Evolutionary conservation across 2,329 filamentous ascomycete species (phyloP), one percentile per base, ranked within the genome.

Genomic region (Beauveria varroae): DNA sequence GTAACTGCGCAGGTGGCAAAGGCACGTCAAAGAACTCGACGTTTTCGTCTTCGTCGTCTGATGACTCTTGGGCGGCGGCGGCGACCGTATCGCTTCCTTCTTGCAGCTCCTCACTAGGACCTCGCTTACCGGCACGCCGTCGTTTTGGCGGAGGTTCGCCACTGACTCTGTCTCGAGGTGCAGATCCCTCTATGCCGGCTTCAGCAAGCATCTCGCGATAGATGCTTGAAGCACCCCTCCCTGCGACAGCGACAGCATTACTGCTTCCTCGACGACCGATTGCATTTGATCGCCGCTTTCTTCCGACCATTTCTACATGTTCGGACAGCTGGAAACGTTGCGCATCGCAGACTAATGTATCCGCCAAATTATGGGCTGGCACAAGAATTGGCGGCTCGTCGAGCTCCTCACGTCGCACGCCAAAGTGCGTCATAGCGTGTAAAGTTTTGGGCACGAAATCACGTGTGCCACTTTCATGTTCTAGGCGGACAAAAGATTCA

Each of bases 21-120:
- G 70, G 65, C 1, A 83, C 78, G 66, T 84, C 81, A 63, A 83
- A 76, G 65, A 83, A 82, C 49, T 80, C 75, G 24, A 79, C 60
- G 14, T 74, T 72, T 3, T 79, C 77, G 3, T 78, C 75, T 1
- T 72, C 73, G 0, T 70, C 68, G 6, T 70, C 67, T 0, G 67
- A 65, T 3, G 61, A 59, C 10, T 64, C 62, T 22, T 63, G 65
- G 3, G 46, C 28, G 16, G 7, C 28, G 16, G 7, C 18, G n/a
- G 34, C 34, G 5, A 28, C 8, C 24, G 28, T 3, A 51, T 57
- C 18, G 55, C 52, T 26, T 60, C 52, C n/a, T 52, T 55, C n/a
- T 61, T 1, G 50, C 12, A 2, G 62, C 57, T 18, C 16, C 18
- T 10, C 43, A 8, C 5, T 61, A 62, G 10, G 9, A 44, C 34